Evolutionary conservation across 768 basidiomycete species (phyloP), one percentile per base, ranked within the genome.

Genomic region (Hypholoma sublateritium): DNA sequence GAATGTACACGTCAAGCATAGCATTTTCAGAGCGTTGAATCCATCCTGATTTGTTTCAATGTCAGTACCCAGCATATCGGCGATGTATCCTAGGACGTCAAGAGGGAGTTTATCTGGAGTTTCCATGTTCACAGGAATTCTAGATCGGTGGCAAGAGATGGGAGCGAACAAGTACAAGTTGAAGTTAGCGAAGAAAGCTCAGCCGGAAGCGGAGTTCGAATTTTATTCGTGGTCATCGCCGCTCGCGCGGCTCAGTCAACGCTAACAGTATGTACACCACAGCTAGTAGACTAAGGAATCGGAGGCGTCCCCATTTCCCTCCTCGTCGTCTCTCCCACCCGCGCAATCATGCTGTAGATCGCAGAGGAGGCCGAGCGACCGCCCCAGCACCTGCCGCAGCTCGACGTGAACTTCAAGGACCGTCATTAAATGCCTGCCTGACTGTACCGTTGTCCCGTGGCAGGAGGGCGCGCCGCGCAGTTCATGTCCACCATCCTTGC

Each of bases 371-470:
- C 89, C 4, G 72, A 73, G n/a, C 64, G 63, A 5, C 69, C 84
- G 7, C 58, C 84, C 17, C 56, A 55, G 35, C 43, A 46, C 13
- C 71, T 74, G 32, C 78, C 77, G 53, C 68, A 62, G 14, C 76
- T 91, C 17, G 89, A 91, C 64, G 79, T 87, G 65, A 88, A 89
- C 49, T 91, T 91, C 67, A 83, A 80, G 44, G 78, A 77, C 9
- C 53, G 87, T 91, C 53, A 67, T 87, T 7, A 28, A 57, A 0
- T 68, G 65, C 55, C 65, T 81, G 32, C 80, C 80, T 2, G 60
- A 74, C 28, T 69, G 70, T 42, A 28, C 50, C 7, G 77, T 79
- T 4, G 44, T 44, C 34, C 54, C 32, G 12, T 79, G 88, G 57
- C 89, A 84, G 73, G 74, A 86, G 6, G 35, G 47, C 22, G 13